Conservation (phyloP, 352 stramenopile species). For the Globisporangium solare region DNA sequence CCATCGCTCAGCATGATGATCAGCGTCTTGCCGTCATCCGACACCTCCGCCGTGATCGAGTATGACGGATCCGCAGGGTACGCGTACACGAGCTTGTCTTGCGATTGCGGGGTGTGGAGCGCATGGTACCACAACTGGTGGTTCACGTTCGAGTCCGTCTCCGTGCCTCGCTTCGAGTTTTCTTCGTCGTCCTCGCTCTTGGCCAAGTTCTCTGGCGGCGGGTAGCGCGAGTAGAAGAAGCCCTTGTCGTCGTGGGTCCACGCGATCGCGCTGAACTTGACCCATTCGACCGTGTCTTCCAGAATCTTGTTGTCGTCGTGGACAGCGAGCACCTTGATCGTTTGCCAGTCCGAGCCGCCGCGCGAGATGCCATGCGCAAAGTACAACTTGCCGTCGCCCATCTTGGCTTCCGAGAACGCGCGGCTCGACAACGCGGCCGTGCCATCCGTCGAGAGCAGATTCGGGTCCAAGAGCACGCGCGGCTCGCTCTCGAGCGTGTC, state of each 20-base stretch:
- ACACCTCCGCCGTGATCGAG: slow-evolving; percentile 59
- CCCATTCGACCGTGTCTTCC: slow-evolving; percentile 80
- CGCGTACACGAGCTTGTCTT: slow-evolving; percentile 76
- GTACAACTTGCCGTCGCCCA: slow-evolving; percentile 60
- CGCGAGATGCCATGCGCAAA: slow-evolving; percentile 81
- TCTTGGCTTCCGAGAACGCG: slow-evolving; percentile 72
- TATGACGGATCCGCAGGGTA: slow-evolving; percentile 76
- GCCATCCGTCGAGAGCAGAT: slow-evolving; percentile 65
- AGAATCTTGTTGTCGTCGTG: slow-evolving; percentile 64
- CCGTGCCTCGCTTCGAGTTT: slow-evolving; percentile 60
- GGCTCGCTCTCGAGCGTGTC: slow-evolving; percentile 56
- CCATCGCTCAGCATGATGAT: slow-evolving; percentile 75
- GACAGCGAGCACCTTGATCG: slow-evolving; percentile 80
- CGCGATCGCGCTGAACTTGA: slow-evolving; percentile 82
- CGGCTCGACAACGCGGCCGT: slow-evolving; percentile 62
- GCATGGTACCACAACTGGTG: slow-evolving; percentile 82
- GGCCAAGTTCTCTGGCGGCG: slow-evolving; percentile 54
- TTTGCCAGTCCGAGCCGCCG: slow-evolving; percentile 85
- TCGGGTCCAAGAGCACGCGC: slow-evolving; percentile 79
- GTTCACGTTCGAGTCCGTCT: slow-evolving; percentile 74
- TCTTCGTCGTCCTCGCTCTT: slow-evolving; percentile 23
- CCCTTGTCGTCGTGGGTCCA: slow-evolving; percentile 83
- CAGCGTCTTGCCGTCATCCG: slow-evolving; percentile 74
- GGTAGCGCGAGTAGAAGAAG: slow-evolving; percentile 86
- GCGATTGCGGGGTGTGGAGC: slow-evolving; percentile 56